A percentile compares a stretch with the other conserved stretches of the same genome.
phyloP scores from a whole-genome alignment of 2,329 filamentous ascomycete species.

The Hymenoscyphus fraxineus region DNA sequence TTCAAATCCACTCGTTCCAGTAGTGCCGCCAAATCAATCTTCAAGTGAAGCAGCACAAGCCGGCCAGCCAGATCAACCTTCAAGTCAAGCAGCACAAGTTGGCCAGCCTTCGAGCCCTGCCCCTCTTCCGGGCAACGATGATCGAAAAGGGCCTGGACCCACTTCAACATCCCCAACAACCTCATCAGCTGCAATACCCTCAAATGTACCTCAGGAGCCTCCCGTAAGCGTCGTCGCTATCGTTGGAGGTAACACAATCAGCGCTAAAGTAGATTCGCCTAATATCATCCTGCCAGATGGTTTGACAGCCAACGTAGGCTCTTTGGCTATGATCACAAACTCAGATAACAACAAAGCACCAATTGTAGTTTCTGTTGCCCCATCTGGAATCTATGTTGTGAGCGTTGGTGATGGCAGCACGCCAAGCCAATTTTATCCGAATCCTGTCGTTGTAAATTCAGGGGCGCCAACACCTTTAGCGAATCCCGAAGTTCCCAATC shows the following conservation, averaged over 20 bases:
- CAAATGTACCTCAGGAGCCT: neutral
- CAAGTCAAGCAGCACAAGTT: neutral
- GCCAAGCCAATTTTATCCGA: slow-evolving; percentile 4
- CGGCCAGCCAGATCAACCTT: neutral
- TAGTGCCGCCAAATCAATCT: neutral
- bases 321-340: neutral
- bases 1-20: neutral
- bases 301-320: slow-evolving; percentile 15
- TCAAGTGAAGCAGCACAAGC: neutral
- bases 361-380: slow-evolving; percentile 13
- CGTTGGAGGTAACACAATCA: slow-evolving; percentile 14
- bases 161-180: neutral
- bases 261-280: slow-evolving; percentile 16
- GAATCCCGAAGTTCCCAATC: neutral
- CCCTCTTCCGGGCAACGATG: neutral
- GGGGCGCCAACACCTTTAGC: neutral
- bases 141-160: neutral
- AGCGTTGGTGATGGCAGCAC: slow-evolving; percentile 1
- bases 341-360: neutral
- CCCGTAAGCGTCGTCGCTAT: slow-evolving; percentile 9
- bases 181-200: too few species aligned
- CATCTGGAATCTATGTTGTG: slow-evolving; percentile 9
- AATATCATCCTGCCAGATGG: slow-evolving; percentile 17
- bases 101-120: neutral
- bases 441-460: slow-evolving; percentile 11